Percentiles rank a stretch among this genome's conserved stretches.
These are phyloP conservation scores for Penstemon barbatus DNA, from an alignment of 257 asterid species.

Conservation along the genomic window DNA sequence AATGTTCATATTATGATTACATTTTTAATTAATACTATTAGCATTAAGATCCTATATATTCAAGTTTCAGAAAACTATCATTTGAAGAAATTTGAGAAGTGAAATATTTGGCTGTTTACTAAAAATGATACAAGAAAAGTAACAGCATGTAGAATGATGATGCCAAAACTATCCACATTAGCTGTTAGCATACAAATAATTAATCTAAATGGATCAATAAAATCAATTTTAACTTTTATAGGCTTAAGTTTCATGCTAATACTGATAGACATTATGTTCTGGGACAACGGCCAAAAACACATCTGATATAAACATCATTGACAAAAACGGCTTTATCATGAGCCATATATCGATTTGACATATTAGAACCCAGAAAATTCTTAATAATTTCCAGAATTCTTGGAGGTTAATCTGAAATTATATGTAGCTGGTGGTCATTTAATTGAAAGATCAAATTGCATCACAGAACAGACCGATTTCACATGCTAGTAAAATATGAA, in stretches of 20 bases:
- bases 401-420: not conserved
- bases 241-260: slow-evolving; percentile 16
- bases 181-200: slow-evolving; percentile 2
- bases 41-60: too few relatives aligned
- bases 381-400: not conserved
- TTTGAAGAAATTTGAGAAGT: not conserved
- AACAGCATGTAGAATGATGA: too few relatives aligned
- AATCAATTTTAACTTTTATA: slow-evolving; percentile 8
- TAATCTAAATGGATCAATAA: slow-evolving; percentile 17
- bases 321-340: slow-evolving; percentile 1
- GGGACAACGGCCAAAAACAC: slow-evolving; percentile 33
- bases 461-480: slow-evolving; percentile 14
- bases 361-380: slow-evolving; percentile 5
- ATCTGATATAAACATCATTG: slow-evolving; percentile 37
- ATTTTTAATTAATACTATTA: too few relatives aligned
- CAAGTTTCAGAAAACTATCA: not conserved
- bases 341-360: slow-evolving; percentile 7
- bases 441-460: slow-evolving; percentile 12
- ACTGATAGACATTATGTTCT: slow-evolving; percentile 24
- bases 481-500: slow-evolving; percentile 25
- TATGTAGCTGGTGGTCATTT: slow-evolving; percentile 8
- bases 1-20: too few relatives aligned
- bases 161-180: too few relatives aligned
- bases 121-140: too few relatives aligned
- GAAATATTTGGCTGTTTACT: too few relatives aligned